phyloP scores from a whole-genome alignment of 208 protist genomes.

The Balamuthia mandrillaris region DNA sequence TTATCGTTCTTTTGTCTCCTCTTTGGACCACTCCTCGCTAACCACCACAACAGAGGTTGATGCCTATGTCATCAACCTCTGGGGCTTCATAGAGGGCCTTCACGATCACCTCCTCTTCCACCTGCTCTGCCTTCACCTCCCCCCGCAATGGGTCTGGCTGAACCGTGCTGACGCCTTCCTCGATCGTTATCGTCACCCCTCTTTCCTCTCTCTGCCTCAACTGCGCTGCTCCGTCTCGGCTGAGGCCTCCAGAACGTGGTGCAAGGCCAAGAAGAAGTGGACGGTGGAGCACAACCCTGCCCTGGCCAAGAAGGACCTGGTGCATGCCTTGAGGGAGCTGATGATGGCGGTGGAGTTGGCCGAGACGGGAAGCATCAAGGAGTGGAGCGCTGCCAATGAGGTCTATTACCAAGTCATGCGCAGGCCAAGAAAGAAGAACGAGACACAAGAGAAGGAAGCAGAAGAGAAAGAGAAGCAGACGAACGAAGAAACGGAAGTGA shows the following conservation, averaged over 20 bases:
- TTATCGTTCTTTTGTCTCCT: neutral
- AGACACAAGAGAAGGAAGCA: no score
- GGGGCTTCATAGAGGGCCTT: neutral
- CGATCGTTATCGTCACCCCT: neutral
- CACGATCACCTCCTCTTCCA: conserved; percentile 6
- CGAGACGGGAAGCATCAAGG: neutral
- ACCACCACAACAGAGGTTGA: neutral
- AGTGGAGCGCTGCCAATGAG: neutral
- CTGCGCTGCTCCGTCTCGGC: neutral
- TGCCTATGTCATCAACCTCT: neutral
- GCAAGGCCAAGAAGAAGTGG: conserved; percentile 17
- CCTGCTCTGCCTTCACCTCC: neutral
- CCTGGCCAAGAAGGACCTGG: neutral
- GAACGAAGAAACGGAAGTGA: neutral
- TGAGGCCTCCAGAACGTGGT: neutral
- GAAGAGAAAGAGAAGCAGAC: neutral
- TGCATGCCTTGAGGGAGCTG: conserved; percentile 5
- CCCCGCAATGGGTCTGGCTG: neutral
- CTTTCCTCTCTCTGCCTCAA: neutral
- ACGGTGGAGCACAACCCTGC: neutral
- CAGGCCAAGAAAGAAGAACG: no score
- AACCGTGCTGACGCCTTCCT: neutral
- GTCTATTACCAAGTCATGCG: no score
- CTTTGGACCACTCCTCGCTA: neutral
- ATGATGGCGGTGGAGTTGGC: neutral